Percentiles rank a stretch among this genome's conserved stretches.
These are phyloP conservation scores for Sarcodon aspratus DNA, from an alignment of 768 basidiomycete species.

Conservation along the genomic window DNA sequence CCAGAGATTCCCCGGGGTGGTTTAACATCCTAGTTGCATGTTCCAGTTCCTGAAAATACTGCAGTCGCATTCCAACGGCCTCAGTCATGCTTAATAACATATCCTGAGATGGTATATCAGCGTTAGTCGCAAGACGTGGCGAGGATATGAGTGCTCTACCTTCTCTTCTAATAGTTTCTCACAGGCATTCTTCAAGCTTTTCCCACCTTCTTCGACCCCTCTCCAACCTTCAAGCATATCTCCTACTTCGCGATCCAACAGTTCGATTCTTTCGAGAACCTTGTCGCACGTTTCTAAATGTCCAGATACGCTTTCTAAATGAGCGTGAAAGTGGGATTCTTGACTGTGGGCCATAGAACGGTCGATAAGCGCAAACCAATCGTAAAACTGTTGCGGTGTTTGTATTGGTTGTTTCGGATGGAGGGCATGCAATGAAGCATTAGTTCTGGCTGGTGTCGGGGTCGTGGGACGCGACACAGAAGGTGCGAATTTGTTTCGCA, in stretches of 20 bases:
- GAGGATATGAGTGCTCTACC: slow-evolving; percentile 30
- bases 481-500: slow-evolving; percentile 14
- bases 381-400: slow-evolving; percentile 93
- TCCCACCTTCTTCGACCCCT: slow-evolving; percentile 88
- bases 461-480: slow-evolving; percentile 5
- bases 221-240: slow-evolving; percentile 79
- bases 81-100: slow-evolving; percentile 67
- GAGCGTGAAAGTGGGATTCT: slow-evolving; percentile 83
- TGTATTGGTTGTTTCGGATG: slow-evolving; percentile 72
- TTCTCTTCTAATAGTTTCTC: slow-evolving; percentile 84
- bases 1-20: slow-evolving; percentile 85
- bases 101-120: slow-evolving; percentile 36
- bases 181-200: slow-evolving; percentile 83
- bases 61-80: slow-evolving; percentile 70
- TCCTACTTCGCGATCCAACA: slow-evolving; percentile 62
- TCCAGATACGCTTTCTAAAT: slow-evolving; percentile 64
- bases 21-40: slow-evolving; percentile 89
- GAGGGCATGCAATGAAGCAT: slow-evolving; percentile 34
- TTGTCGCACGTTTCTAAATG: slow-evolving; percentile 72
- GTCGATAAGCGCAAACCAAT: slow-evolving; percentile 90
- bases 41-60: slow-evolving; percentile 94
- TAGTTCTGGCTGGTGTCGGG: background rate
- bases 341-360: slow-evolving; percentile 87
- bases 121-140: background rate
- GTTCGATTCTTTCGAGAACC: slow-evolving; percentile 59